Percentiles rank a stretch among this genome's conserved stretches.
Conservation (phyloP, 345 rosid genomes). For the Citrus glauca region DNA sequence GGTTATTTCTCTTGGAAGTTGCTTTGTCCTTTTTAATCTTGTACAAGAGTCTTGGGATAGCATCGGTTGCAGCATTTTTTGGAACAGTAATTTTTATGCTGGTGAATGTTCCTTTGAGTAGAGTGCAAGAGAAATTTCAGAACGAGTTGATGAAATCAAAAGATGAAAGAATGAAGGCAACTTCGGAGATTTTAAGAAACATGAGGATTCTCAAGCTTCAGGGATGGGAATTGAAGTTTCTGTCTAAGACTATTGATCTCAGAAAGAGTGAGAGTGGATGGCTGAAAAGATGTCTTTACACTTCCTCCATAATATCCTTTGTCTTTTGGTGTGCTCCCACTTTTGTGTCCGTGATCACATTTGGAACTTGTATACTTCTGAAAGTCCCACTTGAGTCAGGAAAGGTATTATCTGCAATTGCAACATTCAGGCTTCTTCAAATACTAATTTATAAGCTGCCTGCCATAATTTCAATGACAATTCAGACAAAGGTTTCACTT, state of each 20-base stretch:
- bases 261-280: constrained; percentile 50
- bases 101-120: constrained; percentile 50
- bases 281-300: constrained; percentile 54
- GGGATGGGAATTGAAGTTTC: constrained; percentile 79
- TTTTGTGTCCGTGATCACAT: constrained; percentile 53
- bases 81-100: constrained; percentile 53
- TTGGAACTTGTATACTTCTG: constrained; percentile 54
- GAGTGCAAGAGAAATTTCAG: constrained; percentile 58
- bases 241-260: constrained; percentile 50
- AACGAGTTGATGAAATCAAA: constrained; percentile 69
- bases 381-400: constrained; percentile 63
- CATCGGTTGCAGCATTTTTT: constrained; percentile 48
- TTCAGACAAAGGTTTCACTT: constrained; percentile 68
- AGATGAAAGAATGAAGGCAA: constrained; percentile 61
- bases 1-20: constrained; percentile 54
- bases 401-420: constrained; percentile 73
- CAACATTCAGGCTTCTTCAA: constrained; percentile 67
- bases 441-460: constrained; percentile 58
- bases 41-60: constrained; percentile 58
- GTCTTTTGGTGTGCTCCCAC: constrained; percentile 72
- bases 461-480: constrained; percentile 50
- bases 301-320: constrained; percentile 42
- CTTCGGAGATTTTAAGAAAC: constrained; percentile 60
- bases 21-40: constrained; percentile 49
- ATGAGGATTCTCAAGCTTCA: constrained; percentile 82